Base-by-base conservation (phyloP, 2,329 filamentous ascomycete genomes). In the Exophiala sideris region DNA sequence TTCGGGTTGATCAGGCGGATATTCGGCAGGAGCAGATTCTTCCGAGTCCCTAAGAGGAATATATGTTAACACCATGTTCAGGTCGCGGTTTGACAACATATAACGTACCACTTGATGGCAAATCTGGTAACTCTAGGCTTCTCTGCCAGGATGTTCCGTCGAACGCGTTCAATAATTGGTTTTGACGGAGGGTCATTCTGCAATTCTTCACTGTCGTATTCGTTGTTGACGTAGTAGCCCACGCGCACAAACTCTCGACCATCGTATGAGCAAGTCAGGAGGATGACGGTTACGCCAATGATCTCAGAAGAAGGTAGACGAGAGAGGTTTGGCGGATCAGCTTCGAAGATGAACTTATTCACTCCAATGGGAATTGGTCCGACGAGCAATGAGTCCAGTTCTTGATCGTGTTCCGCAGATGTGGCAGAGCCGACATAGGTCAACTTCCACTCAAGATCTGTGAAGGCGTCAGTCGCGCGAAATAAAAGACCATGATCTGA, bases 181-280 rank as follows among this genome's bases (percentile, higher is more conserved):
- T 96, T 96, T 54, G 90, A 81, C 5, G 94, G 94, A 8, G 94
- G 94, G 65, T 97, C 91, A 45, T 87, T 85, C 65, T 84, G 87
- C 60, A 99, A 81, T 71, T 95, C 89, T 66, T 95, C 90, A 21
- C 88, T 88, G 65, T 95, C 90, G 72, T 99, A 99, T 73, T 99
- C 95, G 67, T 99, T 99, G 80, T 97, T 99, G 67, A 99, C 94
- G 65, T 99, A 99, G 82, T 99, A 99, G 59, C 94, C 94, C 39
- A 99, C 92, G 62, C 94, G 91, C 36, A 99, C 91, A 67, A 99
- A 99, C 73, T 99, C 94, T 68, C 94, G 85, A 50, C 88, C 88
- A 67, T 99, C 94, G 75, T 99, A 99, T 71, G 90, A 88, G 75
- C 94, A 97, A 54, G 91, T 96, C 62, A 99, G 82, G 52, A 99